phyloP scores from a whole-genome alignment of 768 basidiomycete genomes.

The Amanita rimosa region DNA sequence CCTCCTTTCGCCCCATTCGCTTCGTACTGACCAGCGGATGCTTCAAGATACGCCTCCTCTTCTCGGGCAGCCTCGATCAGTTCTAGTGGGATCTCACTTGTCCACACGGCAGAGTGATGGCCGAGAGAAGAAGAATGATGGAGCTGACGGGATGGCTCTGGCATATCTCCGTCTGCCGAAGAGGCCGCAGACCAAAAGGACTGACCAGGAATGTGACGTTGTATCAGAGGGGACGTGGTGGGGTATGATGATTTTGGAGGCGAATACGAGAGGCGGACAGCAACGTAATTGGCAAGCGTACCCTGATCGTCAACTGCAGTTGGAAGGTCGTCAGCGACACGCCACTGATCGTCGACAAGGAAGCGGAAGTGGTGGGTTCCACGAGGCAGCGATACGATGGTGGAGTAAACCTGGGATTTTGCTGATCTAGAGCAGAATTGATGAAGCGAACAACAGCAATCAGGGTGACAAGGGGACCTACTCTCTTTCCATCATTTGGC shows the following conservation, averaged over 20 bases:
- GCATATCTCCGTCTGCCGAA: constrained; percentile 23
- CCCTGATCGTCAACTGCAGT: constrained; percentile 92
- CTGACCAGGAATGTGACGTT: constrained; percentile 19
- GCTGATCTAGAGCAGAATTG: constrained; percentile 16
- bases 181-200: constrained; percentile 30
- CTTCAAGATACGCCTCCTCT: constrained; percentile 68
- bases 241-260: constrained; percentile 14
- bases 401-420: constrained; percentile 19
- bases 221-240: constrained; percentile 8
- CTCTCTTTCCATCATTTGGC: constrained; percentile 55
- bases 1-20: constrained; percentile 9
- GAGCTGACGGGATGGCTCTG: constrained; percentile 8
- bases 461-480: constrained; percentile 20
- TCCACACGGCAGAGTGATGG: constrained; percentile 45
- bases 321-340: constrained; percentile 63
- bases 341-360: constrained; percentile 85
- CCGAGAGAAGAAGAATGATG: constrained; percentile 9
- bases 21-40: constrained; percentile 26
- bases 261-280: constrained; percentile 34
- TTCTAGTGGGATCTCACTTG: constrained; percentile 63
- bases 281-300: constrained; percentile 88
- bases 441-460: constrained; percentile 9
- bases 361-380: constrained; percentile 94
- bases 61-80: constrained; percentile 71
- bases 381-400: constrained; percentile 51